Evolutionary conservation across 768 basidiomycete genomes (phyloP).

Genomic region (Hemileccinum impolitum): DNA sequence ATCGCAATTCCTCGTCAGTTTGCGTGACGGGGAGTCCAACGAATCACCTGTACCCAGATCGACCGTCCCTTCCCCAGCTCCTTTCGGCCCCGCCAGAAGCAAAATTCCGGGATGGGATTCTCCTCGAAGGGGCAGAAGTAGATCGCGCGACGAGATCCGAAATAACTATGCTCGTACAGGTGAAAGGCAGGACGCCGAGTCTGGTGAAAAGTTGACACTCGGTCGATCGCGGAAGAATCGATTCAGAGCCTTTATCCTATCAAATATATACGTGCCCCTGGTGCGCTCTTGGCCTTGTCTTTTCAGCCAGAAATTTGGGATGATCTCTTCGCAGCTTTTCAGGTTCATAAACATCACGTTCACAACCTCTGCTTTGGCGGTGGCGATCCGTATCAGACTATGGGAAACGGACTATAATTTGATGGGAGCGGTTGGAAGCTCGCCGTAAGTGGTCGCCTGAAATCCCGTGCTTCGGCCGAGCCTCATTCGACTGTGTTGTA

Average conservation of each 20-base stretch:
- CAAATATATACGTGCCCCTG: slow-evolving; percentile 75
- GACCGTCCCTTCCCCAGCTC: slow-evolving; percentile 24
- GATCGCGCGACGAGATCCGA: slow-evolving; percentile 7
- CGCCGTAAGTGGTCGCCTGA: slow-evolving; percentile 53
- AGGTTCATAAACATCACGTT: slow-evolving; percentile 83
- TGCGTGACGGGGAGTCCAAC: slow-evolving; percentile 18
- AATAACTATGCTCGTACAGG: slow-evolving; percentile 16
- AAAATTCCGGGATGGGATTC: slow-evolving; percentile 65
- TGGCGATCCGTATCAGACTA: slow-evolving; percentile 72
- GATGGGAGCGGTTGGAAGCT: slow-evolving; percentile 77
- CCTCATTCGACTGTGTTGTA: slow-evolving; percentile 24
- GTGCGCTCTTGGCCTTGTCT: slow-evolving; percentile 38
- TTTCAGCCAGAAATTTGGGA: slow-evolving; percentile 1
- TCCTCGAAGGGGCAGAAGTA: slow-evolving; percentile 43
- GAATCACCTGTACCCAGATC: slow-evolving; percentile 24
- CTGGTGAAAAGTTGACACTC: slow-evolving; percentile 26
- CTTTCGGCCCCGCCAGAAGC: slow-evolving; percentile 53
- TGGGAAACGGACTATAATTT: slow-evolving; percentile 48
- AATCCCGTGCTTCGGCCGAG: neutral
- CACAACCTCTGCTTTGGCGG: slow-evolving; percentile 71
- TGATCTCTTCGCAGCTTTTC: slow-evolving; percentile 55
- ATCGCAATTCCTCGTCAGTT: slow-evolving; percentile 7
- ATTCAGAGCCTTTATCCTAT: slow-evolving; percentile 64
- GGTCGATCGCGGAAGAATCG: slow-evolving; percentile 42
- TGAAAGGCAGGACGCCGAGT: slow-evolving; percentile 26